Evolutionary conservation across 495 filamentous ascomycete genomes (phyloP).

Genomic region (Tuber umbilicatum): DNA sequence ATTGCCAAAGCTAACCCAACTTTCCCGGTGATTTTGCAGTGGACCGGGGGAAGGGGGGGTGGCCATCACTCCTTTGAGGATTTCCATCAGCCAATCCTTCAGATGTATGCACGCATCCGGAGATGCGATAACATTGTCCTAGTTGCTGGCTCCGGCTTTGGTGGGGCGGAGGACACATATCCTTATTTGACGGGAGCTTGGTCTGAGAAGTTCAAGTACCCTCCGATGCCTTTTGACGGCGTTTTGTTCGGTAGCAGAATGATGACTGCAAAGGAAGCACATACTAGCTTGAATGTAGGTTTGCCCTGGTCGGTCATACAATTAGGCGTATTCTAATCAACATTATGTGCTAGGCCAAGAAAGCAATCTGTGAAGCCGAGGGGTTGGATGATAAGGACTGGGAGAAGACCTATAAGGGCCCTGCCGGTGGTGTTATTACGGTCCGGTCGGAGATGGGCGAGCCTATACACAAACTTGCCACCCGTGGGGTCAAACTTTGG

Average conservation of each 20-base stretch:
- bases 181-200: conserved; percentile 85
- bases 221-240: conserved; percentile 90
- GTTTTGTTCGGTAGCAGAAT: conserved; percentile 83
- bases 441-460: conserved; percentile 98
- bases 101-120: conserved; percentile 80
- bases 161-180: conserved; percentile 83
- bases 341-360: conserved; percentile 56
- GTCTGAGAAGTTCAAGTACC: conserved; percentile 78
- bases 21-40: conserved; percentile 86
- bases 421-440: conserved; percentile 91
- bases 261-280: conserved; percentile 92
- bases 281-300: conserved; percentile 67
- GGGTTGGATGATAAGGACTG: conserved; percentile 83
- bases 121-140: conserved; percentile 78
- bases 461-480: conserved; percentile 96
- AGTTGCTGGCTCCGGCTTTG: conserved; percentile 86
- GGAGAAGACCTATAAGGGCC: conserved; percentile 94
- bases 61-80: conserved; percentile 95
- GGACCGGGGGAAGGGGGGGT: conserved; percentile 90
- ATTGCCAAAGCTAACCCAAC: conserved; percentile 83
- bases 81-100: conserved; percentile 87
- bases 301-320: background rate
- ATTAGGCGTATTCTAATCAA: conserved; percentile 10
- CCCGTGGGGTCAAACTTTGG: conserved; percentile 90
- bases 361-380: conserved; percentile 85